Evolutionary conservation across 495 filamentous ascomycete genomes (phyloP).

Genomic region (Aspergillus leporis): DNA sequence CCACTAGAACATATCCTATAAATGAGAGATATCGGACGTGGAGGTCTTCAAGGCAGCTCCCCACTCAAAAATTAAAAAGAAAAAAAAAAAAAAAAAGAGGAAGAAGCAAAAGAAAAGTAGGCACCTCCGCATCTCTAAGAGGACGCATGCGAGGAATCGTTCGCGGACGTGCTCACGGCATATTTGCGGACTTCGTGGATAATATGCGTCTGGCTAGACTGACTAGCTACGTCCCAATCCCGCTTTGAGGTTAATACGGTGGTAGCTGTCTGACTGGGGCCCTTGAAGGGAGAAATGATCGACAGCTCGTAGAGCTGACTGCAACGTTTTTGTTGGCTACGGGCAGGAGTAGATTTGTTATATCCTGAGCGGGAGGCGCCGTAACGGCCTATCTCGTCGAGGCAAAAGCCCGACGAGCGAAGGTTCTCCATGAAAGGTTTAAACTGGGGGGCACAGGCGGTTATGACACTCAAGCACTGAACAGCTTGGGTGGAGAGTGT

Average conservation of each 20-base stretch:
- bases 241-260: conserved; percentile 6
- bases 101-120: no score
- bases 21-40: no score
- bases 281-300: conserved; percentile 7
- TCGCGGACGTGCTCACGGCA: conserved; percentile 17
- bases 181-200: conserved; percentile 30
- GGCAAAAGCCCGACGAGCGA: conserved; percentile 41
- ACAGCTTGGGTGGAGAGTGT: conserved; percentile 35
- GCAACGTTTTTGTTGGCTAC: background rate
- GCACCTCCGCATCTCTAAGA: no score
- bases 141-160: no score
- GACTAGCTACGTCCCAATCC: conserved; percentile 31
- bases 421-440: conserved; percentile 49
- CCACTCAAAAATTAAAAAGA: no score
- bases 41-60: no score
- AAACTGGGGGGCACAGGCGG: conserved; percentile 47
- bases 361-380: conserved; percentile 20
- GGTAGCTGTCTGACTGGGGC: conserved; percentile 12
- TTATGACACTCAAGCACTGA: conserved; percentile 40
- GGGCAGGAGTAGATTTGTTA: conserved; percentile 4
- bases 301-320: conserved; percentile 24
- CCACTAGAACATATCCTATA: no score
- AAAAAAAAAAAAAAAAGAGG: no score
- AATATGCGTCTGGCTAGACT: conserved; percentile 32
- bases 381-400: conserved; percentile 31